Conservation (phyloP, 116 monocot species). For the Cymodocea nodosa region DNA sequence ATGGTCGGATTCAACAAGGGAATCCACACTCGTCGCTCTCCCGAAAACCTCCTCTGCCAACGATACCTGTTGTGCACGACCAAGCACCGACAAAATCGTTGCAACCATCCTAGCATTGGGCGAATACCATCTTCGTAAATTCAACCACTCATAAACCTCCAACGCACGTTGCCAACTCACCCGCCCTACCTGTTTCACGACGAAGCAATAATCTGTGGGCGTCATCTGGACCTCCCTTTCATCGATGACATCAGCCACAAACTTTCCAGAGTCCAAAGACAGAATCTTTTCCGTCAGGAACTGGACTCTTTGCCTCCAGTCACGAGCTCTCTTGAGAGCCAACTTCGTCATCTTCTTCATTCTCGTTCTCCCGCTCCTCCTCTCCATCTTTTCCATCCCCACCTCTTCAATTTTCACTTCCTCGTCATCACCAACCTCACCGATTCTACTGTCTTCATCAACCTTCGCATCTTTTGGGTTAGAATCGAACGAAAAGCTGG, state of each 20-base stretch:
- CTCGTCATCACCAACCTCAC: neutral
- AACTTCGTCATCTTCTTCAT: conserved; percentile 83
- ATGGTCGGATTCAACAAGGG: neutral
- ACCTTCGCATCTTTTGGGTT: neutral
- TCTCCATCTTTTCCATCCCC: conserved; percentile 18
- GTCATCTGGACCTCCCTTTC: conserved; percentile 47
- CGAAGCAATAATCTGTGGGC: conserved; percentile 59
- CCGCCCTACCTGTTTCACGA: conserved; percentile 57
- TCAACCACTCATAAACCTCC: conserved; percentile 84
- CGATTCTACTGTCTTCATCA: neutral
- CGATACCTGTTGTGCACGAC: conserved; percentile 45
- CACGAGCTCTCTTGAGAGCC: conserved; percentile 70
- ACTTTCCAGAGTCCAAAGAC: conserved; percentile 29
- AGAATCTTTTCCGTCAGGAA: conserved; percentile 55
- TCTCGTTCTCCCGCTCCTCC: conserved; percentile 29
- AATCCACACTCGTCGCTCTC: conserved; percentile 12
- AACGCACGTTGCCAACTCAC: conserved; percentile 75
- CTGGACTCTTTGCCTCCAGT: conserved; percentile 70
- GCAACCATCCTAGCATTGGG: conserved; percentile 65
- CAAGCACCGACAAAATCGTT: conserved; percentile 59
- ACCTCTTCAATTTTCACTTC: neutral
- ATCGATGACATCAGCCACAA: conserved; percentile 69
- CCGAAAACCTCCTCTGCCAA: conserved; percentile 69
- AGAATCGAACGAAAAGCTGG: neutral
- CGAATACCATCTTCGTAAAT: conserved; percentile 38